Percentiles rank a stretch among this genome's conserved stretches.
Evolutionary conservation across 2,329 filamentous ascomycete species (phyloP).

Genomic region (Capronia coronata): DNA sequence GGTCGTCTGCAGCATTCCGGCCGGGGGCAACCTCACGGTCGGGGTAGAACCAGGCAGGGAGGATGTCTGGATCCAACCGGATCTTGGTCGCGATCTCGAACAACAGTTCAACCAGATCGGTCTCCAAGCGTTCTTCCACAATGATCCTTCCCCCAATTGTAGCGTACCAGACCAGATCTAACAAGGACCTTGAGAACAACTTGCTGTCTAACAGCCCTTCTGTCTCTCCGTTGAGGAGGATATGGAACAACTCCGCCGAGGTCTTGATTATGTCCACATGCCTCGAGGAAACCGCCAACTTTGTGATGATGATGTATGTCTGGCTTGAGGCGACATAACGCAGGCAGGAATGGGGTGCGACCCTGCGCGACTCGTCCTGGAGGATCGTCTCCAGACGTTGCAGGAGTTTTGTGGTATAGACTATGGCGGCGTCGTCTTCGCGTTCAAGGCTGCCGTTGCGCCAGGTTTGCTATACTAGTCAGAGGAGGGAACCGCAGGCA

Average conservation of each 20-base stretch:
- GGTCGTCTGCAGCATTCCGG: slow-evolving; percentile 59
- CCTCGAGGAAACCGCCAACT: slow-evolving; percentile 77
- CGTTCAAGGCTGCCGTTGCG: slow-evolving; percentile 49
- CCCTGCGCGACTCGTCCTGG: slow-evolving; percentile 79
- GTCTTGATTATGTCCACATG: slow-evolving; percentile 81
- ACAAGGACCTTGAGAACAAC: slow-evolving; percentile 77
- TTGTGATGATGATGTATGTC: slow-evolving; percentile 81
- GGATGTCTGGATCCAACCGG: slow-evolving; percentile 74
- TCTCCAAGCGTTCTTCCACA: slow-evolving; percentile 71
- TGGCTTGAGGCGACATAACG: slow-evolving; percentile 78
- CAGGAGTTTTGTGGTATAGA: slow-evolving; percentile 48
- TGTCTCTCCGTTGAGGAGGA: slow-evolving; percentile 91
- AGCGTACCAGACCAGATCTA: slow-evolving; percentile 64
- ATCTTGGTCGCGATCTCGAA: slow-evolving; percentile 98
- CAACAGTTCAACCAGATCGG: slow-evolving; percentile 80
- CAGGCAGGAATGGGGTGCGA: slow-evolving; percentile 85
- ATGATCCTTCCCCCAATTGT: slow-evolving; percentile 61
- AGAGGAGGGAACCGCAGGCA: background rate
- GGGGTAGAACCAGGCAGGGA: slow-evolving; percentile 85
- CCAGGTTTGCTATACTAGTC: slow-evolving; percentile 50
- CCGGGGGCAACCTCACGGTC: slow-evolving; percentile 38
- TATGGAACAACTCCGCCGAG: slow-evolving; percentile 79
- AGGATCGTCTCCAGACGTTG: slow-evolving; percentile 61
- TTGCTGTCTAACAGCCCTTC: slow-evolving; percentile 87
- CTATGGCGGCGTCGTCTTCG: slow-evolving; percentile 47